A percentile compares a stretch with the other conserved stretches of the same genome.
These are phyloP conservation scores for Juglanconis oblonga DNA, from an alignment of 2,329 filamentous ascomycete genomes.

Conservation along the genomic window DNA sequence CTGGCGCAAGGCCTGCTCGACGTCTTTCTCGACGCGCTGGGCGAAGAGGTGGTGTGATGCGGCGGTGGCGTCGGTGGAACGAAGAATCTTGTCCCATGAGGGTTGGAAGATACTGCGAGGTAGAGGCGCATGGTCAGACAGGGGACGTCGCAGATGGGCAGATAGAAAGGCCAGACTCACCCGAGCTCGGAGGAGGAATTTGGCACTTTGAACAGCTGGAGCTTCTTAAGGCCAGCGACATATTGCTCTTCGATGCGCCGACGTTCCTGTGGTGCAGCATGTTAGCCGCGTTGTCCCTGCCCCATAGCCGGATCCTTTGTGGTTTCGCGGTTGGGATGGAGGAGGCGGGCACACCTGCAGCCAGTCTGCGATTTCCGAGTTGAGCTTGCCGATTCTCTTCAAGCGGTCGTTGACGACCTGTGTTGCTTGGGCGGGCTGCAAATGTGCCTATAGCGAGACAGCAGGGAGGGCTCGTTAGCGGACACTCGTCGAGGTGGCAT, in stretches of 20 bases:
- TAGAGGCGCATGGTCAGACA: conserved; percentile 1
- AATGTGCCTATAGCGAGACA: conserved; percentile 58
- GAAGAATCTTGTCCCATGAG: conserved; percentile 86
- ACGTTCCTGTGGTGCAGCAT: conserved; percentile 65
- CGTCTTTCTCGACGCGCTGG: conserved; percentile 79
- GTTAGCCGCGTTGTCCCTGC: conserved; percentile 19
- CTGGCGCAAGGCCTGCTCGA: conserved; percentile 77
- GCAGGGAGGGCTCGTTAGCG: conserved; percentile 17
- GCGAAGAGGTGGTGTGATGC: conserved; percentile 80
- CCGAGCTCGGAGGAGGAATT: conserved; percentile 80
- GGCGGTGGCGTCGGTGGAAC: conserved; percentile 76
- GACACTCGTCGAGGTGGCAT: not conserved
- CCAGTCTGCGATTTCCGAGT: conserved; percentile 93
- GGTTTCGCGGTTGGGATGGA: conserved; percentile 1
- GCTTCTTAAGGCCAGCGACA: conserved; percentile 74
- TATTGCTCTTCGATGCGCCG: conserved; percentile 90
- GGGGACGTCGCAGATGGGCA: conserved; percentile 3
- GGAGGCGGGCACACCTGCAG: conserved; percentile 66
- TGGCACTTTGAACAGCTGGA: conserved; percentile 70
- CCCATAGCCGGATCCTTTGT: not conserved
- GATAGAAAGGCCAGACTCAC: conserved; percentile 50
- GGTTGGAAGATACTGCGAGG: conserved; percentile 74
- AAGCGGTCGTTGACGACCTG: conserved; percentile 81
- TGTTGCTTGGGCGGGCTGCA: conserved; percentile 81
- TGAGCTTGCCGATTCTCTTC: conserved; percentile 80